Evolutionary conservation across 192 early-diverging fungal genomes (phyloP), one percentile per base, ranked within the genome.

Genomic region (Coemansia sp.): DNA sequence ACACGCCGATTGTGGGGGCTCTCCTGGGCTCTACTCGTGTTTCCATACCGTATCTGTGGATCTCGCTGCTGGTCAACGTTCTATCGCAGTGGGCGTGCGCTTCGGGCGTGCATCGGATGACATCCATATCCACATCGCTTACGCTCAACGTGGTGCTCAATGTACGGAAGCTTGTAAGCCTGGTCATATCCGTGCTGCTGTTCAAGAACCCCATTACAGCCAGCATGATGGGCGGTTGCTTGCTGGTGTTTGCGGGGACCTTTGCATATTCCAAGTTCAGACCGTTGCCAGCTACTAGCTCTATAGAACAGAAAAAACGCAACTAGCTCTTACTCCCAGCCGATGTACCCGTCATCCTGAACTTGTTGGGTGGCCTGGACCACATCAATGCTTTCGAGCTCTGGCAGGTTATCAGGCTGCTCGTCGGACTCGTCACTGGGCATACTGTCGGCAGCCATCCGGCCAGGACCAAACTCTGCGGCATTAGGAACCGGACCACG

Each of bases 81-180:
- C 37, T 87, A 14, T 93, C 91, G 30, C 93, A 95, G 88, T 89
- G 89, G 75, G 80, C 92, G 38, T 96, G 93, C 53, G 88, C 92
- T 5, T 85, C 90, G 28, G 93, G 90, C 6, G 93, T 96, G 0
- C 88, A 92, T 45, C 79, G 84, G 20, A 67, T 96, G 62, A 88
- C 86, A 3, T 83, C 90, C 1, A 71, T 92, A 62, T 84, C 89
- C 3, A 76, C 89, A 14, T 85, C 90, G 10, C 75, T 96, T 6
- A 92, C 93, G 0, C 69, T 93, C 20, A 96, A 93, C 57, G 80
- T 96, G 9, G 87, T 96, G 7, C 77, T 96, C 12, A 91, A 88
- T 43, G 58, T 96, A 16, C 85, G 93, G 18, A 96, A 96, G 66
- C 86, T 92, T 34, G 85, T 88, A 10, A 90, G 87, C 16, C 64